Evolutionary conservation across 768 basidiomycete genomes (phyloP), one percentile per base, ranked within the genome.

Genomic region (Leccinum ochraceum): DNA sequence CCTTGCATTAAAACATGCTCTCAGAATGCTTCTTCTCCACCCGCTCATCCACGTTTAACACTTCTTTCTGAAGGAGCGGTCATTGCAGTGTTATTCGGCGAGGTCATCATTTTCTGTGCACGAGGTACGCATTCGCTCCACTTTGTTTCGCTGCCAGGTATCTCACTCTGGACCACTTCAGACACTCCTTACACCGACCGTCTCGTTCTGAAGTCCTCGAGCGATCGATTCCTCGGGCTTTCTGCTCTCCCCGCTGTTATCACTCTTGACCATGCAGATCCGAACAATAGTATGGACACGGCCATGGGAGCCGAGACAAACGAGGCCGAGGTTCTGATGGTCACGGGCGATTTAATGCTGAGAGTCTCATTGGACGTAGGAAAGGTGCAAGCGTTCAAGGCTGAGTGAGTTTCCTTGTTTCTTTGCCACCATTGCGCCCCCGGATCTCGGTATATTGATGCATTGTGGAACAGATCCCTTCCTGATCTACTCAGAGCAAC

Each of bases 401-500:
- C 83, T 3, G 84, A 86, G 91, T 92, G 68, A 67, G 84, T 76
- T 54, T 7, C 22, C 13, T 28, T 14, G 11, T n/a, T 20, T 36
- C 44, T 53, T 32, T 28, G 11, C 8, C 6, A 20, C 20, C 20
- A 34, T 36, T 20, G 7, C 13, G 16, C 55, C 17, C 2, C 44
- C 8, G 10, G 56, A 37, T 46, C 37, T 52, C 1, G 2, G 49
- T 16, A 32, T 55, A 56, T 24, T 60, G 51, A 61, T 56, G 55
- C 55, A 10, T 52, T 58, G 14, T 58, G 89, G 86, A 55, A 84
- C 79, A 58, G 91, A 86, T 60, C 82, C 77, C 72, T 72, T 48
- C 85, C 88, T 3, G 82, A 83, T 59, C 76, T 93, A 26, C 83
- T 92, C 69, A 88, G 88, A 72, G 86, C 88, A 9, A 89, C 85